phyloP scores from a whole-genome alignment of 495 filamentous ascomycete species.

The Talaromyces borbonicus region DNA sequence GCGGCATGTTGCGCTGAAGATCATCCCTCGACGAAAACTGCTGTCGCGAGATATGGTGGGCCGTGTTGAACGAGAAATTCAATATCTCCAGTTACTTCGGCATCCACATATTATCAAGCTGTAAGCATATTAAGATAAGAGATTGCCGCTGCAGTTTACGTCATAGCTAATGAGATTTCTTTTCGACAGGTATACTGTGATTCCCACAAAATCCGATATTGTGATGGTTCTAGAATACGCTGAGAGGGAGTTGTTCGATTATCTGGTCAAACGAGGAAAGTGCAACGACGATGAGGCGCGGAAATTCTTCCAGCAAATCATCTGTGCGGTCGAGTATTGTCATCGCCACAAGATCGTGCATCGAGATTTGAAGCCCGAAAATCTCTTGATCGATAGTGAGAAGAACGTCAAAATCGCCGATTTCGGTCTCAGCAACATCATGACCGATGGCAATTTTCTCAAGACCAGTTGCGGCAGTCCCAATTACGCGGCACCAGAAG shows the following conservation, averaged over 20 bases:
- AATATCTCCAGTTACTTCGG: constrained; percentile 88
- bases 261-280: constrained; percentile 83
- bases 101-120: constrained; percentile 99
- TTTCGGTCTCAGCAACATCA: constrained; percentile 97
- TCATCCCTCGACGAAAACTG: constrained; percentile 90
- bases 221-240: constrained; percentile 99
- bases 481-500: constrained; percentile 96
- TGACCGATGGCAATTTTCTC: constrained; percentile 98
- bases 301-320: constrained; percentile 97
- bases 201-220: constrained; percentile 86
- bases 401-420: constrained; percentile 99
- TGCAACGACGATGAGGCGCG: constrained; percentile 84
- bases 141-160: too few species aligned
- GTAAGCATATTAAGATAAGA: too few species aligned
- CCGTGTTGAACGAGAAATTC: constrained; percentile 92
- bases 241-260: constrained; percentile 93
- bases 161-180: constrained; percentile 14
- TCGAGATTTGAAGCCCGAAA: constrained; percentile 95
- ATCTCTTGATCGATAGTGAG: constrained; percentile 82
- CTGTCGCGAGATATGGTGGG: constrained; percentile 95
- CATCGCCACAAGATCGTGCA: constrained; percentile 98
- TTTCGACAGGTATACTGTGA: constrained; percentile 71
- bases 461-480: constrained; percentile 98
- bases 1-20: constrained; percentile 93
- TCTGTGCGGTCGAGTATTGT: constrained; percentile 98